Evolutionary conservation across 116 monocot species (phyloP).

Genomic region (Iris pallida): DNA sequence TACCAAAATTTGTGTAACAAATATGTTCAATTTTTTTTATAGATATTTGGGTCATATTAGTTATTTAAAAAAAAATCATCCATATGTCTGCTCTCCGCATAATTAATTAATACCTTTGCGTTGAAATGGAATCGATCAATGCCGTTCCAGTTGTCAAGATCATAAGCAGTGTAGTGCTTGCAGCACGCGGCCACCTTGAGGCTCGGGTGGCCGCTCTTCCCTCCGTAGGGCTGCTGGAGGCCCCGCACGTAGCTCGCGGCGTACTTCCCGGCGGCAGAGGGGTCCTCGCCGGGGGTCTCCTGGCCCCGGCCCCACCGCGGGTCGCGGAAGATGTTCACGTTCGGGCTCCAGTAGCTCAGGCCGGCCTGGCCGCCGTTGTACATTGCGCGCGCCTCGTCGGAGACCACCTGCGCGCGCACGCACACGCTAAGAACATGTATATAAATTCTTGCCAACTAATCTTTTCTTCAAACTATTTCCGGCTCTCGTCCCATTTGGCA

Average conservation of each 20-base stretch:
- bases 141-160: slow-evolving; percentile 69
- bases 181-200: slow-evolving; percentile 75
- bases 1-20: too few species aligned
- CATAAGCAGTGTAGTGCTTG: slow-evolving; percentile 84
- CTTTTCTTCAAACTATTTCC: too few species aligned
- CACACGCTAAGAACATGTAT: background rate
- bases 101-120: background rate
- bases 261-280: slow-evolving; percentile 31
- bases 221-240: slow-evolving; percentile 47
- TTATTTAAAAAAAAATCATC: too few species aligned
- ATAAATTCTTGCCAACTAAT: too few species aligned
- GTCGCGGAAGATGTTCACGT: slow-evolving; percentile 70
- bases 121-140: slow-evolving; percentile 23
- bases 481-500: too few species aligned
- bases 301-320: slow-evolving; percentile 61
- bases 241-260: slow-evolving; percentile 58
- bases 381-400: slow-evolving; percentile 63
- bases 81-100: too few species aligned
- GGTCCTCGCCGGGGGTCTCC: slow-evolving; percentile 79
- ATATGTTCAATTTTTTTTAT: too few species aligned
- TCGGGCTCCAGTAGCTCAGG: slow-evolving; percentile 68
- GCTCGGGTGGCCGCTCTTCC: background rate
- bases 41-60: too few species aligned
- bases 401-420: slow-evolving; percentile 44
- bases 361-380: slow-evolving; percentile 68